Evolutionary conservation across 371 early-diverging fungal genomes (phyloP).

Genomic region (Lichtheimia hyalospora): DNA sequence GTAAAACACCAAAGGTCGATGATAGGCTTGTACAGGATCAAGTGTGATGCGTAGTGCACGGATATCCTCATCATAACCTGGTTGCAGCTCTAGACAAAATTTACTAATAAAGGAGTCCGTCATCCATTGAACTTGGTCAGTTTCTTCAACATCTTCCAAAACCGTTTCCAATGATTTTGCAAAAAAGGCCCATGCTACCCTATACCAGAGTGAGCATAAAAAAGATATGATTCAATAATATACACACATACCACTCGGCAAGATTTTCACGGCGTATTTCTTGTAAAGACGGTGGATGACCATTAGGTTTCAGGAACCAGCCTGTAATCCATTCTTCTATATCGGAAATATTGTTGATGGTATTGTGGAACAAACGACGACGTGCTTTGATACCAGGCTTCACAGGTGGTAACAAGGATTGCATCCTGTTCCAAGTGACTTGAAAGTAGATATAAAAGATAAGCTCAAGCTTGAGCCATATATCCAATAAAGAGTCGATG

Average conservation of each 20-base stretch:
- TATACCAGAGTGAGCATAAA: slow-evolving; percentile 16
- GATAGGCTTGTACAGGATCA: slow-evolving; percentile 66
- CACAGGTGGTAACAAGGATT: slow-evolving; percentile 27
- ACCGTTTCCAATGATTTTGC: slow-evolving; percentile 39
- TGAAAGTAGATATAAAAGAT: slow-evolving; percentile 54
- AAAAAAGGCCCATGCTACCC: slow-evolving; percentile 61
- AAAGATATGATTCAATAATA: not conserved
- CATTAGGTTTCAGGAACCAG: slow-evolving; percentile 42
- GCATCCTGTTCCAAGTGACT: slow-evolving; percentile 45
- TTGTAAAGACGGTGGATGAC: slow-evolving; percentile 32
- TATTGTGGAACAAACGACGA: slow-evolving; percentile 37
- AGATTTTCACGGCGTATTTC: slow-evolving; percentile 52
- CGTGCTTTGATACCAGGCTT: slow-evolving; percentile 33
- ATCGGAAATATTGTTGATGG: slow-evolving; percentile 41
- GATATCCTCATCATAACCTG: slow-evolving; percentile 57
- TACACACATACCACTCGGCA: slow-evolving; percentile 47
- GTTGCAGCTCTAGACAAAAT: slow-evolving; percentile 40
- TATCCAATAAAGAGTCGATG: slow-evolving; percentile 36
- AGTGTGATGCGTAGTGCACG: slow-evolving; percentile 56
- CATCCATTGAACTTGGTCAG: slow-evolving; percentile 44
- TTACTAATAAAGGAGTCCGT: slow-evolving; percentile 41
- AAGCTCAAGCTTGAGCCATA: slow-evolving; percentile 53
- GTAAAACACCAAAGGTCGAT: slow-evolving; percentile 66
- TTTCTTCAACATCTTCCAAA: slow-evolving; percentile 23
- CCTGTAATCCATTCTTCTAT: slow-evolving; percentile 45